Conservation (phyloP, 1,284 basidiomycete species). For the Meira nashicola region DNA sequence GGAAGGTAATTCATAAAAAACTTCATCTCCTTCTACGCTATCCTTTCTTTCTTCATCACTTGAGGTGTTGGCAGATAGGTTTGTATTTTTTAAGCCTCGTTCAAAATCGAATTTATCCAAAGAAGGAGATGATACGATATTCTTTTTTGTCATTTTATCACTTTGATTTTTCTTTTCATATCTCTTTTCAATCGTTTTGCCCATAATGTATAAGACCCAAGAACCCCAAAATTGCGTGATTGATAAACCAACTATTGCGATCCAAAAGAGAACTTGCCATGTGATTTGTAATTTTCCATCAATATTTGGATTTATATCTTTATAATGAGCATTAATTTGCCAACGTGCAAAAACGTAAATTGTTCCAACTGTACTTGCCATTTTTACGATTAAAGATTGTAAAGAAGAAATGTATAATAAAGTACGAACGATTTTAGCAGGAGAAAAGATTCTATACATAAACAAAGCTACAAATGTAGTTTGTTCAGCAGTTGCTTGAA, state of each 20-base stretch:
- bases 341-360: constrained; percentile 20
- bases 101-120: too few relatives aligned
- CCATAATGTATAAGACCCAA: constrained; percentile 23
- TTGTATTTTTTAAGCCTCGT: too few relatives aligned
- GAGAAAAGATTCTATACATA: constrained; percentile 20
- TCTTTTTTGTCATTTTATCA: too few relatives aligned
- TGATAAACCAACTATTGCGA: constrained; percentile 18
- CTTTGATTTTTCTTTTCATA: constrained; percentile 14
- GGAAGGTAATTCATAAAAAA: too few relatives aligned
- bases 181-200: constrained; percentile 18
- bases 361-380: constrained; percentile 20
- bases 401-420: constrained; percentile 18
- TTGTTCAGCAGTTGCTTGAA: constrained; percentile 30
- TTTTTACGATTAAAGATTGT: constrained; percentile 28
- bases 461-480: constrained; percentile 23
- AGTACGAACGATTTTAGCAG: constrained; percentile 5
- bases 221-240: constrained; percentile 24
- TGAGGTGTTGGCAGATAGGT: too few relatives aligned
- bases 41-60: too few relatives aligned
- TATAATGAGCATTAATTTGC: constrained; percentile 3
- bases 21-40: too few relatives aligned
- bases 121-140: too few relatives aligned
- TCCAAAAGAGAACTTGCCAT: constrained; percentile 23
- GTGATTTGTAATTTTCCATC: constrained; percentile 3
- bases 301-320: too few relatives aligned